A percentile compares a stretch with the other conserved stretches of the same genome.
These are phyloP conservation scores for Colletotrichum eremochloae DNA, from an alignment of 2,329 filamentous ascomycete species.

Conservation along the genomic window DNA sequence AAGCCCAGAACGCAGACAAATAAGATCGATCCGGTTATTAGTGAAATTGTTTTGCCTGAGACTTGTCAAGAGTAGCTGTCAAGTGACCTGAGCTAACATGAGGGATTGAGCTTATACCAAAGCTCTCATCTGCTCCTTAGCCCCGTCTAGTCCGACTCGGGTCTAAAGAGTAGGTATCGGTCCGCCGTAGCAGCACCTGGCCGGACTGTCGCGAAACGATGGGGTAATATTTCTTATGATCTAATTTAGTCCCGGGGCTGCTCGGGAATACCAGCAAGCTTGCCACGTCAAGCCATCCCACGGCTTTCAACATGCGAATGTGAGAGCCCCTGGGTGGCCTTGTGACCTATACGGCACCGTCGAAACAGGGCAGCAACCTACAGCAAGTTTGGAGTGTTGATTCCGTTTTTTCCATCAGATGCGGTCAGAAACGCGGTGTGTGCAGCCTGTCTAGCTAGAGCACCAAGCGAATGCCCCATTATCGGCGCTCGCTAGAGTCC, in stretches of 20 bases:
- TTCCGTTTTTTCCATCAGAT: background rate
- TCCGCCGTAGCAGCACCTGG: conserved; percentile 28
- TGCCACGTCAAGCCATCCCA: conserved; percentile 36
- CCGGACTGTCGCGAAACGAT: conserved; percentile 22
- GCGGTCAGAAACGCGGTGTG: no score
- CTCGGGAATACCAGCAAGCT: conserved; percentile 25
- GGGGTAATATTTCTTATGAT: conserved; percentile 2
- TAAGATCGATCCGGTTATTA: background rate
- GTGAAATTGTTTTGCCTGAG: conserved; percentile 16
- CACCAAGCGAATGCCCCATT: background rate
- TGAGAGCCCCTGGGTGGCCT: background rate
- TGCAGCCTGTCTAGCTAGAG: background rate
- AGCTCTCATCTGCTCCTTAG: conserved; percentile 27
- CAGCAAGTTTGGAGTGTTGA: background rate
- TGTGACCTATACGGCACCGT: background rate
- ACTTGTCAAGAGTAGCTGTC: conserved; percentile 19
- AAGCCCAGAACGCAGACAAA: conserved; percentile 3
- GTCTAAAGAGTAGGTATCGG: conserved; percentile 16
- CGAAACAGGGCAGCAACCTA: background rate
- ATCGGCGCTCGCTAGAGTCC: background rate
- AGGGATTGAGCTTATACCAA: conserved; percentile 23
- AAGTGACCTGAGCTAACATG: conserved; percentile 38
- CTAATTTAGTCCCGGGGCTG: conserved; percentile 23
- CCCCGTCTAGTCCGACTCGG: conserved; percentile 22
- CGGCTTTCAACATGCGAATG: background rate